These are phyloP conservation scores for Nevesoporus exiguus DNA, from an alignment of 768 basidiomycete genomes.

Conservation along the genomic window DNA sequence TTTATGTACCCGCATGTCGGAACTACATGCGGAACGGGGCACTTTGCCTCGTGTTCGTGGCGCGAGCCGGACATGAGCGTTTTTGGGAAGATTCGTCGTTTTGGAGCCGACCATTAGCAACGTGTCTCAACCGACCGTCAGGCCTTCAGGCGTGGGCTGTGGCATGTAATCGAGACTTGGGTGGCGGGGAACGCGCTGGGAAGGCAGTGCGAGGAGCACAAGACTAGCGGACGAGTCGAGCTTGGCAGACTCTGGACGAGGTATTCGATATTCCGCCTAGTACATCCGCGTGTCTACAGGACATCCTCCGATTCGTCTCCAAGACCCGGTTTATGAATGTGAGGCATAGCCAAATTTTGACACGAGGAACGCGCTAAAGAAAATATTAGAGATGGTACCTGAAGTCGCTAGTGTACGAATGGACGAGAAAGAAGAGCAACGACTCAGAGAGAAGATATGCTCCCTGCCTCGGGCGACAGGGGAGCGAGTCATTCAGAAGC, in stretches of 20 bases:
- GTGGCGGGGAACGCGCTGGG: background rate
- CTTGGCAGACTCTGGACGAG: background rate
- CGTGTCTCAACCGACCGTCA: constrained; percentile 8
- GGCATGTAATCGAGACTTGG: background rate
- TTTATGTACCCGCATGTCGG: constrained; percentile 25
- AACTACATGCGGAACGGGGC: constrained; percentile 26
- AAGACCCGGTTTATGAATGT: background rate
- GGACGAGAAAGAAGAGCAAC: background rate
- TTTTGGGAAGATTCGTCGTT: constrained; percentile 8
- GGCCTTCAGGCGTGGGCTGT: background rate
- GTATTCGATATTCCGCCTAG: background rate
- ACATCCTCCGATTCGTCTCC: background rate
- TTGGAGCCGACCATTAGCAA: constrained; percentile 8
- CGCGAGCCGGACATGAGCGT: constrained; percentile 9
- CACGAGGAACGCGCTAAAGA: background rate
- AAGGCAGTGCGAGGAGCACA: background rate
- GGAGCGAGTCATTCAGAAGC: constrained; percentile 29
- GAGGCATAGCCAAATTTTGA: background rate
- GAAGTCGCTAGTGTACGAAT: background rate
- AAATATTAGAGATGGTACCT: background rate
- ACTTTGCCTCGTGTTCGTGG: constrained; percentile 30
- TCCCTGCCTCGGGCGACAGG: constrained; percentile 15
- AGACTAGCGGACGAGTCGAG: background rate
- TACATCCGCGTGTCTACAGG: background rate
- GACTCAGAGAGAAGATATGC: constrained; percentile 35